Conservation (phyloP, 1,284 basidiomycete genomes). For the Vanrija sp. region DNA sequence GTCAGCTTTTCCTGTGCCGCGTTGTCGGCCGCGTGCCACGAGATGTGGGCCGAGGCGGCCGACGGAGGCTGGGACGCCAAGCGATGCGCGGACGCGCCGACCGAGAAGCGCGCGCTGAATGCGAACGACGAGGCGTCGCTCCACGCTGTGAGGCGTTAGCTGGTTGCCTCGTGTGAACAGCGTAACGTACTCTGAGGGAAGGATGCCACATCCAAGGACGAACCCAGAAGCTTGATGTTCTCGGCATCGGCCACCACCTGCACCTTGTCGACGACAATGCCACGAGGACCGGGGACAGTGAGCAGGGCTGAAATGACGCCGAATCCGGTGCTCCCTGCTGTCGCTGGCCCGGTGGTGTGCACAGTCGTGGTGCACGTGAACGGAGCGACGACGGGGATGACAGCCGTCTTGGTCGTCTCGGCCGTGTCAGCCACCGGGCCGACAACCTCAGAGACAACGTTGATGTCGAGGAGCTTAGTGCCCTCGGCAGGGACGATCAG, state of each 20-base stretch:
- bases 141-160: conserved; percentile 11
- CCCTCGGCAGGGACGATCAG: conserved; percentile 15
- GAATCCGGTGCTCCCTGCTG: not conserved
- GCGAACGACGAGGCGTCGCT: conserved; percentile 16
- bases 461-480: conserved; percentile 31
- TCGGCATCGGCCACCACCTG: conserved; percentile 2
- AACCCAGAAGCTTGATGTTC: conserved; percentile 16
- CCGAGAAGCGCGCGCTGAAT: conserved; percentile 21
- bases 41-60: conserved; percentile 4
- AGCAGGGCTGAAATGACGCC: conserved; percentile 6
- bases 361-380: conserved; percentile 22
- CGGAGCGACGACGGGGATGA: conserved; percentile 31
- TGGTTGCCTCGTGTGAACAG: not conserved
- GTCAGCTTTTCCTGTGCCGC: not conserved
- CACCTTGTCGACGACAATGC: not conserved
- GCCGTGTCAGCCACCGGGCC: conserved; percentile 8
- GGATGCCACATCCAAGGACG: not conserved
- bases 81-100: not conserved
- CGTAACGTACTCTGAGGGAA: conserved; percentile 22
- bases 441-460: conserved; percentile 14
- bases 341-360: not conserved
- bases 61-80: not conserved
- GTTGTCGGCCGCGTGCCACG: conserved; percentile 10
- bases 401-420: conserved; percentile 24
- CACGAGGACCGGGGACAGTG: conserved; percentile 3